Percentiles rank a stretch among this genome's conserved stretches.
phyloP scores from a whole-genome alignment of 2,329 filamentous ascomycete genomes.

The Hypocrella siamensis region DNA sequence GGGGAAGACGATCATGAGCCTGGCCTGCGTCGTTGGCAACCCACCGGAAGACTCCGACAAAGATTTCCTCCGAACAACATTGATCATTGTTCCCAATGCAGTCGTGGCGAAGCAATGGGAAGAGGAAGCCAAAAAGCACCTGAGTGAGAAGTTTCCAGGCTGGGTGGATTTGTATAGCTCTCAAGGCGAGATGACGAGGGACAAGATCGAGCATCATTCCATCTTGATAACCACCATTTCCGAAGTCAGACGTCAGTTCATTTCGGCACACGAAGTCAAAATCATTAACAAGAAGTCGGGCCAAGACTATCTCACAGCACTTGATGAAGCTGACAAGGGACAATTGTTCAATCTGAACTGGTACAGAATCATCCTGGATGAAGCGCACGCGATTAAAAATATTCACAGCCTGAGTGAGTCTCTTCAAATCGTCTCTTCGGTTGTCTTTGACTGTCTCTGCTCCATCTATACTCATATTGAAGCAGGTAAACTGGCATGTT shows the following conservation, averaged over 20 bases:
- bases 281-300: background rate
- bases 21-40: constrained; percentile 57
- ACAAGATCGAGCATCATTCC: background rate
- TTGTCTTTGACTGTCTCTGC: too few relatives aligned
- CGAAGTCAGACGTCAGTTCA: background rate
- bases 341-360: constrained; percentile 13
- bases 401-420: constrained; percentile 14
- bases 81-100: constrained; percentile 15
- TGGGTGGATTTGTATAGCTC: constrained; percentile 5
- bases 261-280: background rate
- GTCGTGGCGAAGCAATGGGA: constrained; percentile 13
- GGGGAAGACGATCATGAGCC: constrained; percentile 56
- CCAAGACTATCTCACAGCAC: constrained; percentile 5
- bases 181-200: background rate
- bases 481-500: constrained; percentile 8
- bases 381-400: constrained; percentile 41
- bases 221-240: background rate
- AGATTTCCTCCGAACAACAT: constrained; percentile 18
- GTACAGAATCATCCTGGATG: constrained; percentile 39
- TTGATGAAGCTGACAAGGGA: constrained; percentile 1
- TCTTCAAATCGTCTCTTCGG: too few relatives aligned
- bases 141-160: background rate
- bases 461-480: background rate
- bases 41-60: constrained; percentile 23
- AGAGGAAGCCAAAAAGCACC: constrained; percentile 11